These are phyloP conservation scores for Umbelopsis isabellina DNA, from an alignment of 192 early-diverging fungal genomes.

Conservation along the genomic window DNA sequence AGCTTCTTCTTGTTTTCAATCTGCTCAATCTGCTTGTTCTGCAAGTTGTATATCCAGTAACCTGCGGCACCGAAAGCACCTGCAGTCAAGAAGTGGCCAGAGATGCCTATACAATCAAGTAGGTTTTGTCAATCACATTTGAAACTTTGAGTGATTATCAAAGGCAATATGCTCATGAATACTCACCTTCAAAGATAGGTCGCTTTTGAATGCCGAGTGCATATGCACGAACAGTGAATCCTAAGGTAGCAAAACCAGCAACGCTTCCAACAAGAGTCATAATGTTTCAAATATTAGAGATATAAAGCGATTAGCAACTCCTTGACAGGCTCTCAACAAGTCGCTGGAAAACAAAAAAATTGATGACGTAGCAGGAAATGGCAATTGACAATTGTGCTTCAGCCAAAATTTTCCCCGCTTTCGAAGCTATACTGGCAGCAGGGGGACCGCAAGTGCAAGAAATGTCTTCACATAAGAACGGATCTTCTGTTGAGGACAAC, in stretches of 20 bases:
- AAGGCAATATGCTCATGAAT: neutral
- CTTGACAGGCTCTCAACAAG: constrained; percentile 1
- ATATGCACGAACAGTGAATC: constrained; percentile 46
- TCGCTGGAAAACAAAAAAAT: constrained; percentile 18
- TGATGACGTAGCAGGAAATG: constrained; percentile 17
- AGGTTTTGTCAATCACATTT: neutral
- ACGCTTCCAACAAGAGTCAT: constrained; percentile 39
- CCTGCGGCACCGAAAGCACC: constrained; percentile 39
- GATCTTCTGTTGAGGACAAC: constrained; percentile 29
- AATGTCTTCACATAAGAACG: constrained; percentile 21
- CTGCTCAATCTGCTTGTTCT: constrained; percentile 36
- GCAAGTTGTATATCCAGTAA: constrained; percentile 38
- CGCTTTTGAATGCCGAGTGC: constrained; percentile 47
- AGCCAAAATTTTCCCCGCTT: constrained; percentile 21
- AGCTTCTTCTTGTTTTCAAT: constrained; percentile 42
- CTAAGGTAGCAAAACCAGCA: constrained; percentile 47
- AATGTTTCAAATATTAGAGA: neutral
- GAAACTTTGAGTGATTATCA: neutral
- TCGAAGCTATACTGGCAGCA: constrained; percentile 17
- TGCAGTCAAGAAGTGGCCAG: constrained; percentile 34
- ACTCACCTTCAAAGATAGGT: constrained; percentile 43
- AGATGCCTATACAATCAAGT: constrained; percentile 26
- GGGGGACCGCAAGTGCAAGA: constrained; percentile 20
- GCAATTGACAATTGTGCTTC: neutral
- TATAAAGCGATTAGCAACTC: neutral